Evolutionary conservation across 352 stramenopile genomes (phyloP).

Genomic region (Phytophthora crassamura): DNA sequence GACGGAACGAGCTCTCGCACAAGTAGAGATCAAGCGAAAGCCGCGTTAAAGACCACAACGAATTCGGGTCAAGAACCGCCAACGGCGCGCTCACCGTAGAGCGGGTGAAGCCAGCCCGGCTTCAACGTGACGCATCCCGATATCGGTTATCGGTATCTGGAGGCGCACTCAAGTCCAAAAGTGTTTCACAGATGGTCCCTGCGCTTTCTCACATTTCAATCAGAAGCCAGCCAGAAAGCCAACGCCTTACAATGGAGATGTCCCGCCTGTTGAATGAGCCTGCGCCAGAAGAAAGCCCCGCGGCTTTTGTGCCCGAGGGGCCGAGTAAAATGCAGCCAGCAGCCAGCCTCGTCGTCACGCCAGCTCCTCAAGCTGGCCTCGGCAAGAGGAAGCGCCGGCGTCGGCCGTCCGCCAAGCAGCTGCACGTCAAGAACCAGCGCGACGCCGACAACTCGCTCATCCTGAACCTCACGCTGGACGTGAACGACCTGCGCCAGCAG

Average conservation of each 20-base stretch:
- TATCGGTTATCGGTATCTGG: no score
- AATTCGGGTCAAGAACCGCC: no score
- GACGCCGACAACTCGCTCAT: conserved; percentile 20
- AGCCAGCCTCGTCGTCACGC: neutral
- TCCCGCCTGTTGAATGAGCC: neutral
- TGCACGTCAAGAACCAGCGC: conserved; percentile 15
- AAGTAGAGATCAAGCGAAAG: no score
- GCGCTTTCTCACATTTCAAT: neutral
- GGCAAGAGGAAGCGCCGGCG: conserved; percentile 4
- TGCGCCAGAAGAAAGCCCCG: neutral
- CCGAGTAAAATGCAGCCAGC: neutral
- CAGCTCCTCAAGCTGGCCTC: neutral
- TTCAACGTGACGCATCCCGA: no score
- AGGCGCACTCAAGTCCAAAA: no score
- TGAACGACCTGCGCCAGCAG: conserved; percentile 36
- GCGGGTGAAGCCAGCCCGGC: no score
- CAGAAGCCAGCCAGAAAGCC: no score
- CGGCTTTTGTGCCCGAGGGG: no score
- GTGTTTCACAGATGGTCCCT: no score
- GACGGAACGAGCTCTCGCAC: no score
- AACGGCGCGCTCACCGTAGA: no score
- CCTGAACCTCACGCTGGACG: conserved; percentile 29
- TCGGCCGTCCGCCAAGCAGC: neutral
- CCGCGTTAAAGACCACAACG: no score
- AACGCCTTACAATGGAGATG: conserved; percentile 2